Conservation (phyloP, 1,139 yeast species). For the Saccharomycopsis phalli region DNA sequence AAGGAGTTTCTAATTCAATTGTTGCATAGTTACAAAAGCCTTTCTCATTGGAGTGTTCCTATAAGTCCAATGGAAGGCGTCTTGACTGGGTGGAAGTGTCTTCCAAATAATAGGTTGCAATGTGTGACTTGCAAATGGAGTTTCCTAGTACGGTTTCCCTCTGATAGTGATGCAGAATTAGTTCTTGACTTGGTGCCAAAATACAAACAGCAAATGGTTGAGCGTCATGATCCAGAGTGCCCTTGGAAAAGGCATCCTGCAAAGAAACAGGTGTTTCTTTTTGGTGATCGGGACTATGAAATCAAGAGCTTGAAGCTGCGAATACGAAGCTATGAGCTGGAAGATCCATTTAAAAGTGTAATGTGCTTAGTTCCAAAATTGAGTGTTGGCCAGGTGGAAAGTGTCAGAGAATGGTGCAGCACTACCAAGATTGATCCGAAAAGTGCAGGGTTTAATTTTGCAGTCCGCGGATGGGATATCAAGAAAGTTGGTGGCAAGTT, state of each 20-base stretch:
- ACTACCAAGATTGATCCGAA: too few relatives aligned
- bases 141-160: neutral
- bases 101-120: neutral
- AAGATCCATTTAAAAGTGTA: too few relatives aligned
- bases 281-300: neutral
- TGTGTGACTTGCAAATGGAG: constrained; percentile 4
- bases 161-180: neutral
- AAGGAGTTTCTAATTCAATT: neutral
- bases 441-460: too few relatives aligned
- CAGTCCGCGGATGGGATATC: too few relatives aligned
- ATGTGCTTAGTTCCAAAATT: too few relatives aligned
- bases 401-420: too few relatives aligned
- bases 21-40: neutral
- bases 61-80: constrained; percentile 5
- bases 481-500: too few relatives aligned
- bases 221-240: neutral
- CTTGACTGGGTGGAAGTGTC: constrained; percentile 6
- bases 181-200: neutral
- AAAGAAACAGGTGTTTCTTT: neutral
- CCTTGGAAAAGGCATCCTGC: constrained; percentile 1
- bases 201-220: neutral
- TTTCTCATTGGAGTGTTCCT: neutral
- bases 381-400: too few relatives aligned
- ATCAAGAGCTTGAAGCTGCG: neutral
- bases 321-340: too few relatives aligned